Conservation (phyloP, 2,329 filamentous ascomycete genomes). For the Stachybotrys elegans region DNA sequence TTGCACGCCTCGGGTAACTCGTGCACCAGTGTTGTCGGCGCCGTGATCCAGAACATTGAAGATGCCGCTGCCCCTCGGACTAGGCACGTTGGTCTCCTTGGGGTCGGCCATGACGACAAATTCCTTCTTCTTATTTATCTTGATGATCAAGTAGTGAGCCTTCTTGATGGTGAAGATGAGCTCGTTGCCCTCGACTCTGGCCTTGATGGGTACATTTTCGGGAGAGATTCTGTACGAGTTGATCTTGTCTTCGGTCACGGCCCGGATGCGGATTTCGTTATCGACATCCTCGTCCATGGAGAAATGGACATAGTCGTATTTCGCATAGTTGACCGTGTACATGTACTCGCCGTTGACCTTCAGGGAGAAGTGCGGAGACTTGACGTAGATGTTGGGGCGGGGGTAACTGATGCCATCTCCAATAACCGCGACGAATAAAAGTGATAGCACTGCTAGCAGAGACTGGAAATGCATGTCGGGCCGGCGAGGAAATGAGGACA, state of each 20-base stretch:
- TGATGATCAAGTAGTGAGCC: constrained; percentile 3
- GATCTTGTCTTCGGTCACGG: not conserved
- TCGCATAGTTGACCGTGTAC: constrained; percentile 4
- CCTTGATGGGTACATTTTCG: not conserved
- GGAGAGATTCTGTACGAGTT: constrained; percentile 1
- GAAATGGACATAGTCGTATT: constrained; percentile 5
- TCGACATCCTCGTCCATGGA: constrained; percentile 1
- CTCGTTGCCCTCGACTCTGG: constrained; percentile 3
- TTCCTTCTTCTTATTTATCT: constrained; percentile 3
- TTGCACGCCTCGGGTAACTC: constrained; percentile 1
- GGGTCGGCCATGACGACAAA: constrained; percentile 3
- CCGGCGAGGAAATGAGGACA: not conserved
- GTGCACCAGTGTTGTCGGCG: not conserved
- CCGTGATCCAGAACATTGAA: constrained; percentile 3
- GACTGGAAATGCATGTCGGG: not conserved
- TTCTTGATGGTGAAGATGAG: constrained; percentile 1
- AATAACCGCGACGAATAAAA: not conserved
- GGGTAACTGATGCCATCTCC: not conserved
- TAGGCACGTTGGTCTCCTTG: constrained; percentile 1
- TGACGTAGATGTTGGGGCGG: not conserved
- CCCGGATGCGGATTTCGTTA: not conserved
- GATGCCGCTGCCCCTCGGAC: not conserved
- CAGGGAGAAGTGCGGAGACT: not conserved
- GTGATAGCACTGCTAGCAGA: not conserved
- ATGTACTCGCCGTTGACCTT: constrained; percentile 1